phyloP scores from a whole-genome alignment of 176 grass and related monocot species.

The Elaeis guineensis region DNA sequence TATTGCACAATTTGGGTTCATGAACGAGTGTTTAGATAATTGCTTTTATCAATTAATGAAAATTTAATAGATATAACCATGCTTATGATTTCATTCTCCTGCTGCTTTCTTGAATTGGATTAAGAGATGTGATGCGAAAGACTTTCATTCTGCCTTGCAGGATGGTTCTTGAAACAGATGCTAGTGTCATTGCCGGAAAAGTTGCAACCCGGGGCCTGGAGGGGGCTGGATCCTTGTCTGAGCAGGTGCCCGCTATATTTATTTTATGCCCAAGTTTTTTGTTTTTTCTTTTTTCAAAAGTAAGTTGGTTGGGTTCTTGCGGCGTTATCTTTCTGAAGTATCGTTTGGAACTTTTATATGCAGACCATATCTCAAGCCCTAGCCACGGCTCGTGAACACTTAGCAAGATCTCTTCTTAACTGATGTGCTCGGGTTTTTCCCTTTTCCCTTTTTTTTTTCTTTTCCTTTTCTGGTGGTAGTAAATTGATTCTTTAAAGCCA shows the following conservation, averaged over 20 bases:
- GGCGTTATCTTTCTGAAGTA: neutral
- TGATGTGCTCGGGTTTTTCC: neutral
- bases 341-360: neutral
- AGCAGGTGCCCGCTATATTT: neutral
- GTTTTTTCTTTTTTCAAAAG: too few species aligned
- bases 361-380: slow-evolving; percentile 7
- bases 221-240: neutral
- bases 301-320: neutral
- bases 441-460: too few species aligned
- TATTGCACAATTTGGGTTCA: too few species aligned
- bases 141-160: neutral
- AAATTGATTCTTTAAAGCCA: too few species aligned
- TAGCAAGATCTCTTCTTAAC: slow-evolving; percentile 2
- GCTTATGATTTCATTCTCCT: too few species aligned
- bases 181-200: neutral
- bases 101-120: neutral
- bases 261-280: neutral
- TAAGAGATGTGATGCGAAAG: neutral
- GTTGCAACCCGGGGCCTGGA: neutral
- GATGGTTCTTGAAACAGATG: slow-evolving; percentile 8
- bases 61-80: too few species aligned
- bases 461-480: too few species aligned
- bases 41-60: too few species aligned
- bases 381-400: neutral
- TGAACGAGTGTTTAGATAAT: too few species aligned